Evolutionary conservation across 2,329 filamentous ascomycete species (phyloP), one percentile per base, ranked within the genome.

Genomic region (Botryosphaeria dothidea): DNA sequence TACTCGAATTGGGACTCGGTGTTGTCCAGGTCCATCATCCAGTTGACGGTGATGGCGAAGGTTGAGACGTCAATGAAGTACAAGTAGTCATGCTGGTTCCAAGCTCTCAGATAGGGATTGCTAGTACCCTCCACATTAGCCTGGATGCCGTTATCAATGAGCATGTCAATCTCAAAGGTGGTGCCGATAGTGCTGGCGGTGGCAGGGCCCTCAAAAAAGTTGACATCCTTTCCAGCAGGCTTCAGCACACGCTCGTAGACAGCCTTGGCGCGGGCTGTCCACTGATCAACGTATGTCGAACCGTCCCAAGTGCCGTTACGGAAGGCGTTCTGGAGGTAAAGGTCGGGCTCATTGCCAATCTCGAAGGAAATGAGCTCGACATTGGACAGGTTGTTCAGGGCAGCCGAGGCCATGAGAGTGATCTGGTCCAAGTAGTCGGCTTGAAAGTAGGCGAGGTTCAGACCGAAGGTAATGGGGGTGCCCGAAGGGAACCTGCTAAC

Each of bases 41-140:
- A 72, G 66, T 79, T 71, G 6, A 84, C 75, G 0, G 80, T 83
- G 45, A 85, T 69, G 1, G 75, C 71, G 61, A 77, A 78, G 1
- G 70, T 71, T 5, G 82, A 81, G 4, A 84, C 81, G 34, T 78
- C 80, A 66, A 84, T 79, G 70, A 82, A 84, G 69, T 84, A 84
- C 69, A 81, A 83, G 73, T 84, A 85, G 70, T 84, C 80, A 71
- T 85, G 83, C 72, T 84, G 82, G 67, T 84, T 84, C 82, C 82
- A 84, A 29, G 73, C 74, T 17, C 78, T 70, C 65, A 82, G 71
- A 67, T 76, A 79, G 9, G 52, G 52, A 38, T 72, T 71, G 34
- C 74, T 73, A n/a, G 31, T 21, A 49, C 75, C 77, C 41, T 80
- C 77, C 23, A 73, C 72, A 13, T 71, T 68, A 7, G 71, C 69